phyloP scores from a whole-genome alignment of 2,329 filamentous ascomycete species.

The Hymenoscyphus albidus region DNA sequence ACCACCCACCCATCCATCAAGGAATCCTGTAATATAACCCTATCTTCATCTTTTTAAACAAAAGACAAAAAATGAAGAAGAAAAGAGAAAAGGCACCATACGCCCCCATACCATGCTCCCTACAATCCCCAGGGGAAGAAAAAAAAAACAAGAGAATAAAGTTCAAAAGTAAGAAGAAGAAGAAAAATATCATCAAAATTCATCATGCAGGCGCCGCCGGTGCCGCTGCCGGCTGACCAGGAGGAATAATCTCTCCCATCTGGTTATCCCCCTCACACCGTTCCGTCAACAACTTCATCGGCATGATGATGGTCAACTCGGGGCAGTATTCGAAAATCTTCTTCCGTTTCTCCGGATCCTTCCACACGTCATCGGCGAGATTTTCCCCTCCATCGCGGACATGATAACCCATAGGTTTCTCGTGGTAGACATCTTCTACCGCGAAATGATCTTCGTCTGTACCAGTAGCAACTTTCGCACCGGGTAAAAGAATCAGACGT shows the following conservation, averaged over 20 bases:
- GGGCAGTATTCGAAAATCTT: slow-evolving; percentile 54
- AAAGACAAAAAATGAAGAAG: too few relatives aligned
- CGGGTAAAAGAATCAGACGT: slow-evolving; percentile 45
- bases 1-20: too few relatives aligned
- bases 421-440: slow-evolving; percentile 47
- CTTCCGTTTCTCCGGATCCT: slow-evolving; percentile 41
- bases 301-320: slow-evolving; percentile 51
- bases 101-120: too few relatives aligned
- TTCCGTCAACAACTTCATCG: slow-evolving; percentile 52
- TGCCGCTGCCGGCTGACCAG: neutral
- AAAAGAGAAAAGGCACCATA: too few relatives aligned
- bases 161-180: too few relatives aligned
- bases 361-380: slow-evolving; percentile 46
- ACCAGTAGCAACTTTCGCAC: slow-evolving; percentile 44
- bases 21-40: too few relatives aligned
- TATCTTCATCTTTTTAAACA: too few relatives aligned
- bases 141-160: too few relatives aligned
- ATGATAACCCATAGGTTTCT: slow-evolving; percentile 54
- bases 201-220: too few relatives aligned
- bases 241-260: slow-evolving; percentile 23
- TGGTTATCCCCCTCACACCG: slow-evolving; percentile 38
- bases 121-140: too few relatives aligned
- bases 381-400: slow-evolving; percentile 42
- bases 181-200: too few relatives aligned
- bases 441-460: slow-evolving; percentile 42